These are phyloP conservation scores for Hericium coralloides DNA, from an alignment of 768 basidiomycete species.

Conservation along the genomic window DNA sequence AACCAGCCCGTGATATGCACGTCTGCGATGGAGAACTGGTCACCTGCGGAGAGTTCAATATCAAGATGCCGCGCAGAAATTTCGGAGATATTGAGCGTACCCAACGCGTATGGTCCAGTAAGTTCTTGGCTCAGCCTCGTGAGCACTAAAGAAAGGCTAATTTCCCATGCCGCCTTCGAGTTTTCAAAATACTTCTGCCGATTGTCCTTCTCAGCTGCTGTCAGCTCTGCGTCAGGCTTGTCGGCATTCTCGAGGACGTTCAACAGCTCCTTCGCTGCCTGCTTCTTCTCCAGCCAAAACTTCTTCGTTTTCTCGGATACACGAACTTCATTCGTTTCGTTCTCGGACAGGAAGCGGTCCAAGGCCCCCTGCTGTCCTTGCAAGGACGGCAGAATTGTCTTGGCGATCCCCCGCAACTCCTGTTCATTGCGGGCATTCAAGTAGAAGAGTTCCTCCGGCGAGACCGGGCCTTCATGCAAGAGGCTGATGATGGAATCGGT, in stretches of 20 bases:
- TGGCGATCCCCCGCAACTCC: slow-evolving; percentile 42
- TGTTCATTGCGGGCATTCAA: slow-evolving; percentile 49
- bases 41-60: slow-evolving; percentile 38
- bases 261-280: slow-evolving; percentile 32
- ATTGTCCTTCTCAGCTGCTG: slow-evolving; percentile 28
- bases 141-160: slow-evolving; percentile 36
- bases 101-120: slow-evolving; percentile 55
- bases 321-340: slow-evolving; percentile 35
- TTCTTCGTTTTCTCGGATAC: slow-evolving; percentile 54
- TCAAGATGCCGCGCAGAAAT: neutral
- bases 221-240: slow-evolving; percentile 30
- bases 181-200: slow-evolving; percentile 43
- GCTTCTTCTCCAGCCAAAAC: slow-evolving; percentile 53
- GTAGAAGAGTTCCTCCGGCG: slow-evolving; percentile 53
- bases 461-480: slow-evolving; percentile 52
- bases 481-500: slow-evolving; percentile 41
- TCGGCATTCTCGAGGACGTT: slow-evolving; percentile 38
- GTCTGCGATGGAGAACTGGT: slow-evolving; percentile 77
- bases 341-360: slow-evolving; percentile 39
- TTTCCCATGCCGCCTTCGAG: slow-evolving; percentile 46
- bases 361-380: slow-evolving; percentile 41
- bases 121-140: slow-evolving; percentile 45
- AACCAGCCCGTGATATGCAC: slow-evolving; percentile 77
- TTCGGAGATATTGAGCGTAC: slow-evolving; percentile 27
- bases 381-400: slow-evolving; percentile 32